Evolutionary conservation across 1,284 basidiomycete species (phyloP), one percentile per base, ranked within the genome.

Genomic region (Coriolopsis trogii): DNA sequence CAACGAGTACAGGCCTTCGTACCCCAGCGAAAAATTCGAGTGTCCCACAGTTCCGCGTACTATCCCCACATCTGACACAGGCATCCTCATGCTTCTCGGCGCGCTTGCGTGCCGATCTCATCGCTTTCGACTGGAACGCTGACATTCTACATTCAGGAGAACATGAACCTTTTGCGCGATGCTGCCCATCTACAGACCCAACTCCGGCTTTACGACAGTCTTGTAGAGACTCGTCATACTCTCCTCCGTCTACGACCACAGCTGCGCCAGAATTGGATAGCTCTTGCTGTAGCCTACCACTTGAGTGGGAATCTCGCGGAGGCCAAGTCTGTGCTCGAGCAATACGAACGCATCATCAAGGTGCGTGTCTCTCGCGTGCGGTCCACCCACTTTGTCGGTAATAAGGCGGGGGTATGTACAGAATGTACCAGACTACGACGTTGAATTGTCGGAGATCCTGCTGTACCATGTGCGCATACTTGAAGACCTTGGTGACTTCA

Each of bases 161-260:
- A 98, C 68, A 74, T 96, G 63, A 98, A 96, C 68, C 86, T 99
- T 53, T 73, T 99, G 20, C 87, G 93, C 44, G 97, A 99, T 69
- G 84, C 93, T 0, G 93, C 95, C 4, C 86, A 92, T 46, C 79
- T 99, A 26, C 90, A 95, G 64, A 87, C 93, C 0, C 95, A 98
- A 64, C 81, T 95, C n/a, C 84, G 97, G 33, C 76, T 89, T 47
- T 98, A 86, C 69, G 84, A 90, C 39, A 77, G 76, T 3, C 81
- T 97, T 29, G 82, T 95, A 36, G 90, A 95, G 51, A 91, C 91
- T 1, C 85, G 97, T 6, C 82, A 92, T 62, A 85, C 84, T 15
- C 82, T 98, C 51, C 80, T 98, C 29, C 81, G 81, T 45, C 72
- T 93, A 21, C 87, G 96, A 21, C 94, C 96, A 0, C 87, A 89